These are phyloP conservation scores for Aspergillus eucalypticola DNA, from an alignment of 2,329 filamentous ascomycete species.

Conservation along the genomic window DNA sequence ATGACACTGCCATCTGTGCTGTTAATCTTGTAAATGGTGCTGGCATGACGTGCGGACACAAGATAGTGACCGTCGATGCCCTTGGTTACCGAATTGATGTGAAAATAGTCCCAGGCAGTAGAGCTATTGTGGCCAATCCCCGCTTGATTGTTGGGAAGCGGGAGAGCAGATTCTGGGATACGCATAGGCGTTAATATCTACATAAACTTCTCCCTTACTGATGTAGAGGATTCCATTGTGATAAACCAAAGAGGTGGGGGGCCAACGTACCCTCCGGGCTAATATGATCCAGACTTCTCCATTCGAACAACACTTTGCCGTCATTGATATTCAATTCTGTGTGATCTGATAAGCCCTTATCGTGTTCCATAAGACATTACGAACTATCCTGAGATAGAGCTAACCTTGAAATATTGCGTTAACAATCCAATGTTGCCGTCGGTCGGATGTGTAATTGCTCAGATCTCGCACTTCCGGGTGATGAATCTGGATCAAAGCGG, in stretches of 20 bases:
- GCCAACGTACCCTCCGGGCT: slow-evolving; percentile 3
- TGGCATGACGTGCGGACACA: slow-evolving; percentile 29
- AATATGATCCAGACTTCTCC: slow-evolving; percentile 8
- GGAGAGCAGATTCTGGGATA: slow-evolving; percentile 21
- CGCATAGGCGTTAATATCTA: neutral
- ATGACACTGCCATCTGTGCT: slow-evolving; percentile 29
- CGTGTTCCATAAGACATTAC: too few species aligned
- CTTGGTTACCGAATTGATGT: slow-evolving; percentile 28
- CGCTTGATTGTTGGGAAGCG: slow-evolving; percentile 7
- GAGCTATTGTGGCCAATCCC: slow-evolving; percentile 16
- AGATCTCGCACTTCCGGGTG: neutral
- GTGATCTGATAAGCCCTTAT: too few species aligned
- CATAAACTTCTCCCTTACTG: too few species aligned
- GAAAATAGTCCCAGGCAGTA: slow-evolving; percentile 33
- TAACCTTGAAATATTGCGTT: slow-evolving; percentile 1
- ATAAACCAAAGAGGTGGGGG: neutral
- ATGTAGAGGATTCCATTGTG: too few species aligned
- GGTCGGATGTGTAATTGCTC: neutral
- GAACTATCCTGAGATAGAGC: neutral
- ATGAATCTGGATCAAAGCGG: neutral
- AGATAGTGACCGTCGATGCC: slow-evolving; percentile 28
- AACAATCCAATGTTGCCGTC: neutral
- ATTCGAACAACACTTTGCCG: slow-evolving; percentile 10
- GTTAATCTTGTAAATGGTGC: slow-evolving; percentile 30
- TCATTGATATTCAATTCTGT: slow-evolving; percentile 2